phyloP scores from a whole-genome alignment of 371 early-diverging fungal genomes.

The Zancudomyces culisetae region DNA sequence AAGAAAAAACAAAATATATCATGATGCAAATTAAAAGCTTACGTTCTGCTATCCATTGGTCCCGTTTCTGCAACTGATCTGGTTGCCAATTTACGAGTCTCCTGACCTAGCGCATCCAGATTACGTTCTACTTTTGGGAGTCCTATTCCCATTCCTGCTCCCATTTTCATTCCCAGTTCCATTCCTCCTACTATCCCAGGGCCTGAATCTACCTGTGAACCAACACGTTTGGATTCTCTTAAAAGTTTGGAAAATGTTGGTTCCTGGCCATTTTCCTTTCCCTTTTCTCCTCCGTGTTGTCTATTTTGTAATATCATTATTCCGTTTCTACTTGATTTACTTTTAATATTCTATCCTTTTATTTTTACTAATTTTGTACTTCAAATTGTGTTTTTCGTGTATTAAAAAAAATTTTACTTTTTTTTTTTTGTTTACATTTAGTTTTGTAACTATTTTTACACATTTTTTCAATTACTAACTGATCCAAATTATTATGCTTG shows the following conservation, averaged over 20 bases:
- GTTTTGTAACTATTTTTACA: too few relatives aligned
- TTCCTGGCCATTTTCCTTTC: background rate
- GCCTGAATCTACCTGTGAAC: too few relatives aligned
- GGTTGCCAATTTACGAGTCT: conserved; percentile 43
- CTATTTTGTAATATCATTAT: background rate
- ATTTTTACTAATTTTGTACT: too few relatives aligned
- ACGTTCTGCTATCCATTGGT: conserved; percentile 29
- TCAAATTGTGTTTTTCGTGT: too few relatives aligned
- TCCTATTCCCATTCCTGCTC: conserved; percentile 19
- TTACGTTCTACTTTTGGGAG: conserved; percentile 47
- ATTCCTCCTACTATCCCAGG: too few relatives aligned
- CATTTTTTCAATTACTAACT: too few relatives aligned
- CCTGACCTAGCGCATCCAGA: conserved; percentile 52
- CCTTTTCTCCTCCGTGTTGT: background rate
- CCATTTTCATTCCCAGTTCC: too few relatives aligned
- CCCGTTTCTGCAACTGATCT: conserved; percentile 27
- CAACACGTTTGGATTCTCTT: conserved; percentile 45
- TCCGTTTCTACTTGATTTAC: too few relatives aligned
- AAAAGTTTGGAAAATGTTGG: conserved; percentile 26
- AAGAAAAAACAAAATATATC: background rate
- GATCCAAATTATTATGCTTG: too few relatives aligned
- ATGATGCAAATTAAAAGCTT: conserved; percentile 4
- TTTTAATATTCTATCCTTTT: too few relatives aligned
- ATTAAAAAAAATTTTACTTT: too few relatives aligned
- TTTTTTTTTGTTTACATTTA: too few relatives aligned